These are phyloP conservation scores for Lasiodiplodia sp. DNA, from an alignment of 2,329 filamentous ascomycete genomes.

Conservation along the genomic window DNA sequence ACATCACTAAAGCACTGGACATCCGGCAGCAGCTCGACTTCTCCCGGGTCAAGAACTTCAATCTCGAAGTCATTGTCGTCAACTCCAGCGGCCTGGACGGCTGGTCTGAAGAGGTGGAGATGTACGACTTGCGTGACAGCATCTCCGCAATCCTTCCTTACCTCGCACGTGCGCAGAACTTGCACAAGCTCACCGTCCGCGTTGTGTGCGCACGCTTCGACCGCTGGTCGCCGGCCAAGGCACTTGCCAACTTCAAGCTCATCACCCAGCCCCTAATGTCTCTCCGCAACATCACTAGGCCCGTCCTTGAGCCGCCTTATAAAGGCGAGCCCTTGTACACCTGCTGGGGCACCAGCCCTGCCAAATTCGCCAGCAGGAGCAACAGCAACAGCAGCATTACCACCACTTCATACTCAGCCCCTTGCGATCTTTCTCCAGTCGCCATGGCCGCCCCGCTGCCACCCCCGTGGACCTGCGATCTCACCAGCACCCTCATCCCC, in stretches of 20 bases:
- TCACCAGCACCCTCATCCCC: constrained; percentile 30
- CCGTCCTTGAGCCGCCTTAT: constrained; percentile 39
- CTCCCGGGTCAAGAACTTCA: constrained; percentile 43
- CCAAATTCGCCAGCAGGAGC: not conserved
- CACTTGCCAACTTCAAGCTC: constrained; percentile 38
- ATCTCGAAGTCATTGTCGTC: constrained; percentile 42
- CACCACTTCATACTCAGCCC: not conserved
- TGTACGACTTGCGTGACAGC: constrained; percentile 43
- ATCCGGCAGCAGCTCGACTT: constrained; percentile 42
- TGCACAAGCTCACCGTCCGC: constrained; percentile 42
- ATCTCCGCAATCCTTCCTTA: constrained; percentile 16
- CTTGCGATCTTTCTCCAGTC: not conserved
- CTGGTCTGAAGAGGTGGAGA: constrained; percentile 47
- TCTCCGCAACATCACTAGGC: constrained; percentile 42
- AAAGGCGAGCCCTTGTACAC: constrained; percentile 29
- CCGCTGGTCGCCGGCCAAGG: constrained; percentile 36
- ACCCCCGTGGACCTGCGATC: not conserved
- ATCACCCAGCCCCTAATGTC: constrained; percentile 42
- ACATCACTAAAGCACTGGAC: constrained; percentile 34
- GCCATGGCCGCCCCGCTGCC: not conserved
- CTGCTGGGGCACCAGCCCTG: no score
- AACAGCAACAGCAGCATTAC: not conserved
- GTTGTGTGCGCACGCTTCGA: constrained; percentile 39
- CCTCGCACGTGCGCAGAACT: constrained; percentile 34
- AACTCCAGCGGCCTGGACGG: constrained; percentile 29